Percentiles rank a stretch among this genome's conserved stretches.
These are phyloP conservation scores for Alternaria atra DNA, from an alignment of 2,329 filamentous ascomycete species.

Conservation along the genomic window DNA sequence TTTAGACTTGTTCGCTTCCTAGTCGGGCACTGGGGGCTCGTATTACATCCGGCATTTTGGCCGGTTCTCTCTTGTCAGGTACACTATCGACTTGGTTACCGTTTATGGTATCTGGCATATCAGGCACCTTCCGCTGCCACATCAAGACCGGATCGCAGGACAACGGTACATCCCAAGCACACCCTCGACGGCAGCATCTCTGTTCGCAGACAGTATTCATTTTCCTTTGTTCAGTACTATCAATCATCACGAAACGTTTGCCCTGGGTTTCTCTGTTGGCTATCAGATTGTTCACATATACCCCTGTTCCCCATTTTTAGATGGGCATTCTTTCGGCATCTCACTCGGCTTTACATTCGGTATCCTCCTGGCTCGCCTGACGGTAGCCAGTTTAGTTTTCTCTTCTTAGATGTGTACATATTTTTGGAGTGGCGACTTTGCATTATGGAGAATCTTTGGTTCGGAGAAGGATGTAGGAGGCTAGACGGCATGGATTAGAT, in stretches of 20 bases:
- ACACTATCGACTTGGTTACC: neutral
- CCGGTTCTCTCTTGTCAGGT: neutral
- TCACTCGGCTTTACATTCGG: conserved; percentile 1
- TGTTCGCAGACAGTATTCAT: neutral
- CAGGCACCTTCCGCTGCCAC: neutral
- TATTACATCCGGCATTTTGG: neutral
- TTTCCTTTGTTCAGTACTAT: conserved; percentile 8
- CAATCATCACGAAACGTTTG: conserved; percentile 4
- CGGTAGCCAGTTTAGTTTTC: neutral
- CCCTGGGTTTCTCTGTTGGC: conserved; percentile 22
- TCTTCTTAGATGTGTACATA: conserved; percentile 3
- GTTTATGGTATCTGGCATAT: conserved; percentile 4
- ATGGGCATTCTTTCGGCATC: conserved; percentile 8
- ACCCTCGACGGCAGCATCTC: neutral
- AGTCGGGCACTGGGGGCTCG: neutral
- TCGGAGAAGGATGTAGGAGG: neutral
- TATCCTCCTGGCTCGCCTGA: neutral
- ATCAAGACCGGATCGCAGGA: conserved; percentile 6
- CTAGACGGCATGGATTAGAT: conserved; percentile 1
- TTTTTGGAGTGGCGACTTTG: neutral
- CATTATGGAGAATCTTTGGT: neutral
- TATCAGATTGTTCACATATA: conserved; percentile 35
- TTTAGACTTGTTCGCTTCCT: neutral
- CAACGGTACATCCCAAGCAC: neutral
- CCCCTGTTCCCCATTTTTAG: conserved; percentile 25